Conservation (phyloP, 2,329 filamentous ascomycete species). For the Trichoderma guizhouense region DNA sequence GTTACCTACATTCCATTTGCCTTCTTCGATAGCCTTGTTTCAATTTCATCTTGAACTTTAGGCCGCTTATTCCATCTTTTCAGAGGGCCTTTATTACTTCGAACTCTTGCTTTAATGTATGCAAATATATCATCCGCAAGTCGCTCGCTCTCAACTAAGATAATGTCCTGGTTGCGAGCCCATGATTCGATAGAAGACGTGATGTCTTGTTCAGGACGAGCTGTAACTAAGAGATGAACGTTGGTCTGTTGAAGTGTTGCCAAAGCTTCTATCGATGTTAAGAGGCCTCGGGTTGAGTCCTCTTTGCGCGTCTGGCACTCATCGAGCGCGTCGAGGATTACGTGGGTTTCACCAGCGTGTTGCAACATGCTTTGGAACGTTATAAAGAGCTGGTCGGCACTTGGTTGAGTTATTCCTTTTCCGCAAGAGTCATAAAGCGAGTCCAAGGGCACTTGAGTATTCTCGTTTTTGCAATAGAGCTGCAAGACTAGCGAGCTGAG, state of each 20-base stretch:
- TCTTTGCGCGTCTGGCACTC: neutral
- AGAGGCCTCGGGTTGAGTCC: neutral
- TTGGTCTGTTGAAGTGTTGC: neutral
- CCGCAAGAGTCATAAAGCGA: no score
- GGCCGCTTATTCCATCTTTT: neutral
- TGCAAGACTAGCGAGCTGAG: no score
- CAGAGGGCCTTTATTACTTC: neutral
- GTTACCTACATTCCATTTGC: neutral
- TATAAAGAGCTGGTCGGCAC: no score
- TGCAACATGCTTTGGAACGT: no score
- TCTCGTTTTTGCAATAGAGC: no score
- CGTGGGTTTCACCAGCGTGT: no score
- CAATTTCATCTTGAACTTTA: neutral
- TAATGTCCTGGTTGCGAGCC: neutral
- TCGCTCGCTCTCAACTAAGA: neutral
- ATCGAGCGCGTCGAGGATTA: no score
- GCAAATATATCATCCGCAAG: neutral
- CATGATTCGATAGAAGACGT: neutral
- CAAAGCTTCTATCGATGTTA: neutral
- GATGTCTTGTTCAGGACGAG: neutral
- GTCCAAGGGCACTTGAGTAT: no score
- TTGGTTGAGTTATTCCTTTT: no score
- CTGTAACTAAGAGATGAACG: neutral
- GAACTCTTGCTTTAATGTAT: neutral
- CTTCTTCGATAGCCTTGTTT: accelerated